These are phyloP conservation scores for Pistacia atlantica DNA, from an alignment of 345 rosid genomes.

Conservation along the genomic window DNA sequence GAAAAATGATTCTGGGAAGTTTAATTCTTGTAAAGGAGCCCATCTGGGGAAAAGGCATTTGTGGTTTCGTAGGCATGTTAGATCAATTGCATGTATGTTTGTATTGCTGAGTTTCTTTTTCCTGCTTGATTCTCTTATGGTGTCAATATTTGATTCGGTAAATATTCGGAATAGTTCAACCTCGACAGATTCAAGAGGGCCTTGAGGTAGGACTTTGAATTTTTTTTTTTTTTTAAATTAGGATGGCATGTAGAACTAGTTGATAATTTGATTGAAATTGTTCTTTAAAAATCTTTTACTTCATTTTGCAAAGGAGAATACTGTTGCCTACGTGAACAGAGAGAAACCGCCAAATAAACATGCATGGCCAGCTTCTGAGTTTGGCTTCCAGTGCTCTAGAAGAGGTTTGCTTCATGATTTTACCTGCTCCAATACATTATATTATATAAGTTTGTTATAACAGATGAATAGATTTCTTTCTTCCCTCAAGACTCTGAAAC, in stretches of 20 bases:
- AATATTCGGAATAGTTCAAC: constrained; percentile 41
- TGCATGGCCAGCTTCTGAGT: constrained; percentile 70
- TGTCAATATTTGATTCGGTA: constrained; percentile 58
- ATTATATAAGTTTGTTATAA: not conserved
- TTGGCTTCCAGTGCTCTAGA: constrained; percentile 70
- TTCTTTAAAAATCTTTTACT: not conserved
- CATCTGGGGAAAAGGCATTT: constrained; percentile 51
- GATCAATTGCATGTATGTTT: constrained; percentile 48
- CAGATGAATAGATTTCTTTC: not conserved
- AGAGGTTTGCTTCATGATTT: constrained; percentile 52
- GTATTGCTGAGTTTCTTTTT: constrained; percentile 48
- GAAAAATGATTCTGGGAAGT: constrained; percentile 53
- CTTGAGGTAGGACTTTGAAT: constrained; percentile 48
- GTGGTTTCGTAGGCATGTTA: constrained; percentile 55
- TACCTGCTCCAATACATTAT: not conserved
- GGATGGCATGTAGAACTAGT: too few relatives aligned
- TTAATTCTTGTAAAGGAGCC: constrained; percentile 49
- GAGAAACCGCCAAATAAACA: constrained; percentile 50
- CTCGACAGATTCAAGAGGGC: constrained; percentile 27
- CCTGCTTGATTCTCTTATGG: constrained; percentile 66
- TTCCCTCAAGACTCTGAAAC: constrained; percentile 12
- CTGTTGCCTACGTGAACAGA: constrained; percentile 17
- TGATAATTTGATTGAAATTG: too few relatives aligned
- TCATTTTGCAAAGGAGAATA: constrained; percentile 37
- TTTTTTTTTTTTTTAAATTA: not conserved